Evolutionary conservation across 306 rosid genomes (phyloP).

Genomic region (Corylus avellana): DNA sequence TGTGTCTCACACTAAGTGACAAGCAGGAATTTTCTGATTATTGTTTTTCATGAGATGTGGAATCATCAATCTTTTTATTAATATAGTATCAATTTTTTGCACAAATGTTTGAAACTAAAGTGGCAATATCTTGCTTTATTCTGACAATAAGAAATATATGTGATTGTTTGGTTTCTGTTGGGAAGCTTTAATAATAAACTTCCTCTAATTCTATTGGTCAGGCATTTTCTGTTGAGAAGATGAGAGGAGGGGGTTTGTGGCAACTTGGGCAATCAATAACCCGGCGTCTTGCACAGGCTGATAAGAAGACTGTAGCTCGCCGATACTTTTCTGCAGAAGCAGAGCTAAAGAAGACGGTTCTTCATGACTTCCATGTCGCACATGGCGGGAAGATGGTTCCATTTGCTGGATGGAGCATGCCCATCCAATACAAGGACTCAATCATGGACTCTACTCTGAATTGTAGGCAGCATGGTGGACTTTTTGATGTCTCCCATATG

Average conservation of each 20-base stretch:
- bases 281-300: constrained; percentile 74
- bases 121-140: neutral
- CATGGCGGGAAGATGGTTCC: constrained; percentile 97
- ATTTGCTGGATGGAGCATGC: constrained; percentile 98
- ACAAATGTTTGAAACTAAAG: neutral
- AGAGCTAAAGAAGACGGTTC: constrained; percentile 83
- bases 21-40: neutral
- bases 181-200: neutral
- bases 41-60: neutral
- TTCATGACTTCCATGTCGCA: constrained; percentile 81
- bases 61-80: neutral
- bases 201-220: constrained; percentile 17
- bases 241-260: constrained; percentile 82
- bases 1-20: neutral
- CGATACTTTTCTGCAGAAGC: constrained; percentile 66
- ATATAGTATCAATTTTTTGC: neutral
- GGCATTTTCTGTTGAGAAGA: constrained; percentile 35
- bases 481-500: constrained; percentile 91
- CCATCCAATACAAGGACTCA: constrained; percentile 93
- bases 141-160: neutral
- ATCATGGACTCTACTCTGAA: constrained; percentile 90
- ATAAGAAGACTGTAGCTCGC: constrained; percentile 76
- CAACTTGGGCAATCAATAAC: constrained; percentile 85
- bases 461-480: constrained; percentile 78
- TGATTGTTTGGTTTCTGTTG: neutral